Percentiles rank a stretch among this genome's conserved stretches.
These are phyloP conservation scores for Aureobasidium sp. DNA, from an alignment of 2,329 filamentous ascomycete species.

Conservation along the genomic window DNA sequence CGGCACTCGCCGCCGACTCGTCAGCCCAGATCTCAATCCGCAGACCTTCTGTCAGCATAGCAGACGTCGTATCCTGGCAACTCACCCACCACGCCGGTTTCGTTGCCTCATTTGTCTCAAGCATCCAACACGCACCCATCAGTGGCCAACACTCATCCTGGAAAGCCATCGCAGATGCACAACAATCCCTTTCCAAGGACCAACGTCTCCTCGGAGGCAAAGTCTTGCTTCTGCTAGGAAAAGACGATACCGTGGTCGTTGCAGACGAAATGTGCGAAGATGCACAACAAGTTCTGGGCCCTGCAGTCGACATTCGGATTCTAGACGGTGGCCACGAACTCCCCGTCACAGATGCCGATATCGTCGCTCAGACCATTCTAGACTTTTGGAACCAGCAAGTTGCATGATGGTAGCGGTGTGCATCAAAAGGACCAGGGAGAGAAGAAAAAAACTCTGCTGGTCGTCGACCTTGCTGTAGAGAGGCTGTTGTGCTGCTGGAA, in stretches of 20 bases:
- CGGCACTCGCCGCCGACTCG: slow-evolving; percentile 22
- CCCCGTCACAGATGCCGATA: slow-evolving; percentile 53
- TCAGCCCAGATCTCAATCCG: slow-evolving; percentile 41
- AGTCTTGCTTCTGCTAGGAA: slow-evolving; percentile 60
- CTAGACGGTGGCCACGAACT: slow-evolving; percentile 64
- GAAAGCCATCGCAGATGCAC: slow-evolving; percentile 46
- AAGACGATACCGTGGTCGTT: slow-evolving; percentile 60
- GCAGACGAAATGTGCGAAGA: slow-evolving; percentile 58
- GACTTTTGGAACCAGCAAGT: slow-evolving; percentile 33
- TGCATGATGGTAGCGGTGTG: background rate
- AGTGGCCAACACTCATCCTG: slow-evolving; percentile 58
- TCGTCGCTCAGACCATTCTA: slow-evolving; percentile 50
- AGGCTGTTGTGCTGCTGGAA: background rate
- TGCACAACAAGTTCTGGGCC: slow-evolving; percentile 49
- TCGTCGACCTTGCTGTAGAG: background rate
- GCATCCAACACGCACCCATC: slow-evolving; percentile 63
- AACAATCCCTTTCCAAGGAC: slow-evolving; percentile 22
- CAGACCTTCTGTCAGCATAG: slow-evolving; percentile 50
- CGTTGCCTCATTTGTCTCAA: slow-evolving; percentile 62
- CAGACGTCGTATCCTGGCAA: slow-evolving; percentile 63
- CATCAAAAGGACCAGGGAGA: background rate
- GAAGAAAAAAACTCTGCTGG: background rate
- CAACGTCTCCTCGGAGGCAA: slow-evolving; percentile 40
- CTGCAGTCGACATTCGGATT: slow-evolving; percentile 48
- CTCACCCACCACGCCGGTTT: slow-evolving; percentile 60